phyloP scores from a whole-genome alignment of 192 early-diverging fungal genomes.

The Coemansia sp. region DNA sequence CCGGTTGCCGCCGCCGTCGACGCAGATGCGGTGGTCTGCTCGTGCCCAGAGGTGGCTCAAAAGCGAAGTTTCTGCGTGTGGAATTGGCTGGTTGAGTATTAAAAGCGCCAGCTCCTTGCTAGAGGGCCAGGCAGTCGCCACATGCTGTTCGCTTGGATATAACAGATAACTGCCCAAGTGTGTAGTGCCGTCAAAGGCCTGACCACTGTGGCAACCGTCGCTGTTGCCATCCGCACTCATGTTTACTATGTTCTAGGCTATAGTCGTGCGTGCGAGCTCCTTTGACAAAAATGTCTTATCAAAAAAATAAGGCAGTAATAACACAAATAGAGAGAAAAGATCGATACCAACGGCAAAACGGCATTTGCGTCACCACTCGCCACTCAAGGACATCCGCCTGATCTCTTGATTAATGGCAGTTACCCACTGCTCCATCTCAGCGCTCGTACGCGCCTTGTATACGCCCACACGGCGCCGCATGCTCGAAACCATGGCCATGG shows the following conservation, averaged over 20 bases:
- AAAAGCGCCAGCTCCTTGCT: slow-evolving; percentile 58
- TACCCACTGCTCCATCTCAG: slow-evolving; percentile 60
- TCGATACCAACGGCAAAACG: not conserved
- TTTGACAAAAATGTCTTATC: not conserved
- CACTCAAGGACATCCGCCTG: slow-evolving; percentile 41
- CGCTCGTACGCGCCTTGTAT: slow-evolving; percentile 47
- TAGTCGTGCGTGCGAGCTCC: not conserved
- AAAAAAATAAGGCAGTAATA: not conserved
- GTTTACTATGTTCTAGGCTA: not conserved
- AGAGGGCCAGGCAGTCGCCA: slow-evolving; percentile 13
- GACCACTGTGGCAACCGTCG: not conserved
- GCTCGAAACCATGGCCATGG: slow-evolving; percentile 29
- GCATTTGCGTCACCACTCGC: slow-evolving; percentile 28
- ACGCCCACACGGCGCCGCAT: slow-evolving; percentile 43
- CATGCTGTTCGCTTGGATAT: slow-evolving; percentile 16
- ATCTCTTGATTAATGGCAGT: slow-evolving; percentile 57
- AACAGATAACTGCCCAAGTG: slow-evolving; percentile 35
- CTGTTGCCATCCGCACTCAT: not conserved
- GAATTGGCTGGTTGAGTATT: slow-evolving; percentile 77
- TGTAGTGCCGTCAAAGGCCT: not conserved
- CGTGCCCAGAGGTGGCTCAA: slow-evolving; percentile 52
- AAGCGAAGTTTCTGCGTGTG: slow-evolving; percentile 22
- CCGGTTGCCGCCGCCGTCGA: slow-evolving; percentile 91
- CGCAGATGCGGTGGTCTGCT: slow-evolving; percentile 62
- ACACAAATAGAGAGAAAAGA: not conserved